Percentiles rank a stretch among this genome's conserved stretches.
phyloP scores from a whole-genome alignment of 75 land plant species.

The Cupressus sempervirens region DNA sequence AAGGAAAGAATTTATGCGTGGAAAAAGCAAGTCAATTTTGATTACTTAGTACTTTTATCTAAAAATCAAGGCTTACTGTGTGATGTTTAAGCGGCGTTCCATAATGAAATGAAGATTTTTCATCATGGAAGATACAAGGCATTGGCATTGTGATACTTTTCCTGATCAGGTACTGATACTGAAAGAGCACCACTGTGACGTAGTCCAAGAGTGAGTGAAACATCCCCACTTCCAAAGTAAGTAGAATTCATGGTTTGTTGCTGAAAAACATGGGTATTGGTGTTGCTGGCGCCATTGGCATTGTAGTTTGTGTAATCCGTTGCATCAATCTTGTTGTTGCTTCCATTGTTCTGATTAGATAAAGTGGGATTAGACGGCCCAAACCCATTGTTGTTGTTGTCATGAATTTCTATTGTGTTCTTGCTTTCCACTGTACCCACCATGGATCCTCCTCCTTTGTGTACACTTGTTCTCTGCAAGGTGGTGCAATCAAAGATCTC shows the following conservation, averaged over 20 bases:
- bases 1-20: no score
- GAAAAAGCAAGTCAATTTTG: no score
- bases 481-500: background rate
- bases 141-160: background rate
- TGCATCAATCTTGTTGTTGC: background rate
- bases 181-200: constrained; percentile 53
- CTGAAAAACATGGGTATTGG: background rate
- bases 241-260: background rate
- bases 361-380: no score
- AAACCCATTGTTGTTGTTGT: no score
- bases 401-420: background rate
- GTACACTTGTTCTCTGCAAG: background rate
- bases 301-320: background rate
- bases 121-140: background rate
- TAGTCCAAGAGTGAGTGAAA: constrained; percentile 69
- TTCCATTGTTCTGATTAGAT: no score
- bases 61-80: no score
- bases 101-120: background rate
- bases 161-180: background rate
- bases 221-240: constrained; percentile 30
- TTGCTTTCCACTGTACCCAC: background rate
- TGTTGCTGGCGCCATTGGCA: background rate
- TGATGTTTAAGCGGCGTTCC: no score
- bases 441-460: background rate
- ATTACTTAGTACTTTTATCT: no score